A percentile compares a stretch with the other conserved stretches of the same genome.
These are phyloP conservation scores for Aspergillus panamensis DNA, from an alignment of 495 filamentous ascomycete species.

Conservation along the genomic window DNA sequence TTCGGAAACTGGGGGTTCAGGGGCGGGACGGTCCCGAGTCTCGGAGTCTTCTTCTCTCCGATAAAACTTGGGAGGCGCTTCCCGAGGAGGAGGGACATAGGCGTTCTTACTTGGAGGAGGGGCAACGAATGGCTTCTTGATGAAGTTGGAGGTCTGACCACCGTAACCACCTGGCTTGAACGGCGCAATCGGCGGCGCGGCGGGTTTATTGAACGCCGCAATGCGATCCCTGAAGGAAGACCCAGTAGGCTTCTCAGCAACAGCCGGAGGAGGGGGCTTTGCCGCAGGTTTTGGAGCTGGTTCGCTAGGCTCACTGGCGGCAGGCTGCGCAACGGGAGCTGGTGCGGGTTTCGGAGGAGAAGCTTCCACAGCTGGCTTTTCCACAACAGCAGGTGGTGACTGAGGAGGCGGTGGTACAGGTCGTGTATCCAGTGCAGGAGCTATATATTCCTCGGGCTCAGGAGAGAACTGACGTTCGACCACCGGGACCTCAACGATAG, in stretches of 20 bases:
- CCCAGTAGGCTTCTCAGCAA: constrained; percentile 69
- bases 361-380: constrained; percentile 22
- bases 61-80: constrained; percentile 71
- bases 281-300: constrained; percentile 40
- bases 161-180: constrained; percentile 72
- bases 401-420: constrained; percentile 42
- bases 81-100: constrained; percentile 72
- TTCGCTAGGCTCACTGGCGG: constrained; percentile 32
- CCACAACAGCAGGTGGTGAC: constrained; percentile 25
- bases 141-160: constrained; percentile 56
- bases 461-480: constrained; percentile 28
- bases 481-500: constrained; percentile 33
- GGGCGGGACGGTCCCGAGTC: constrained; percentile 57
- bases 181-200: constrained; percentile 79
- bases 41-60: constrained; percentile 87
- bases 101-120: constrained; percentile 92
- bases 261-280: constrained; percentile 56
- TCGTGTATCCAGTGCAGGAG: constrained; percentile 20
- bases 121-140: constrained; percentile 98
- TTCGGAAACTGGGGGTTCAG: constrained; percentile 47
- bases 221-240: constrained; percentile 92
- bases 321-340: constrained; percentile 24
- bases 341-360: constrained; percentile 28
- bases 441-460: constrained; percentile 37
- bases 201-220: constrained; percentile 90